Evolutionary conservation across 345 rosid species (phyloP).

Genomic region (Melastoma malabathricum): DNA sequence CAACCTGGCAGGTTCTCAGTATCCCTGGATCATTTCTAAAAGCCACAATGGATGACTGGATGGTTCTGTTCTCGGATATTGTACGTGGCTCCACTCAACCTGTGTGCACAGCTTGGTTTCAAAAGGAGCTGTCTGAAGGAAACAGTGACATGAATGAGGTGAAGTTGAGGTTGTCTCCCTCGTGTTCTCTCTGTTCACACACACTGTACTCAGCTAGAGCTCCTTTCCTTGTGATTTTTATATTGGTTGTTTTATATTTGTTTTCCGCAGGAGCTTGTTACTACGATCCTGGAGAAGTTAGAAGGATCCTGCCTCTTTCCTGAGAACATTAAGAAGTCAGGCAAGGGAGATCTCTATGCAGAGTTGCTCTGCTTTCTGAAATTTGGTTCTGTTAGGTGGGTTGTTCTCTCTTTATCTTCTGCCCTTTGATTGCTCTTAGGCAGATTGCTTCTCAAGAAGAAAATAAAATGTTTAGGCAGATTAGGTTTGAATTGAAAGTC

Average conservation of each 20-base stretch:
- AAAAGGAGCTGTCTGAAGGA: conserved; percentile 34
- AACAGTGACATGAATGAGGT: conserved; percentile 35
- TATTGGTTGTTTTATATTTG: too few relatives aligned
- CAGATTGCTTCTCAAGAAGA: background rate
- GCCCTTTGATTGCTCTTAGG: background rate
- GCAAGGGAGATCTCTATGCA: conserved; percentile 77
- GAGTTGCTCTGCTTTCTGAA: conserved; percentile 53
- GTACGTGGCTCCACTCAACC: conserved; percentile 40
- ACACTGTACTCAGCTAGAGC: background rate
- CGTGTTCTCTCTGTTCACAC: background rate
- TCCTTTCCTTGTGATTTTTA: background rate
- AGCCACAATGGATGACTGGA: conserved; percentile 35
- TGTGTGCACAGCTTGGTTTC: conserved; percentile 53
- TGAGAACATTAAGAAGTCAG: conserved; percentile 50
- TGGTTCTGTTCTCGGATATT: conserved; percentile 24
- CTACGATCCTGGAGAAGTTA: conserved; percentile 48
- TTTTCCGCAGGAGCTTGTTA: conserved; percentile 39
- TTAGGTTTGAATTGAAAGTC: too few relatives aligned
- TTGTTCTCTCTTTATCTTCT: background rate
- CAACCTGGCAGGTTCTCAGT: conserved; percentile 42
- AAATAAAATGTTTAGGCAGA: too few relatives aligned
- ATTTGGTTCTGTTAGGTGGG: conserved; percentile 43
- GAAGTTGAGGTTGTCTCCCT: conserved; percentile 3
- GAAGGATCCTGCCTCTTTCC: conserved; percentile 44
- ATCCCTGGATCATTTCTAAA: conserved; percentile 13